Evolutionary conservation across 2,329 filamentous ascomycete species (phyloP).

Genomic region (Fusarium begoniae): DNA sequence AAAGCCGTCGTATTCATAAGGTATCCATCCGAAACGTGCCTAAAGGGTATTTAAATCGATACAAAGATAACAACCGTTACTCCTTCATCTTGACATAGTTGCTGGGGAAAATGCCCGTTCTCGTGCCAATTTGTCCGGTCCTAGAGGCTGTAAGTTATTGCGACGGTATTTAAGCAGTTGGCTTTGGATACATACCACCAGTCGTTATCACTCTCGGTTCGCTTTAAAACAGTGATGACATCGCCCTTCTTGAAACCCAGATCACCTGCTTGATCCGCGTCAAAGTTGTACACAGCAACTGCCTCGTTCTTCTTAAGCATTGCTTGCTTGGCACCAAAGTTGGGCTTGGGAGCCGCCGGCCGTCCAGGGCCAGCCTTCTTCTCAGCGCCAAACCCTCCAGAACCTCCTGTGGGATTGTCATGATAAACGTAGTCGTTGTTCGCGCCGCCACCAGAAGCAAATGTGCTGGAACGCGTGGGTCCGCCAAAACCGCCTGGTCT

Average conservation of each 20-base stretch:
- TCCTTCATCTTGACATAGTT: constrained; percentile 76
- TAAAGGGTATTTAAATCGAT: constrained; percentile 37
- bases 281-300: constrained; percentile 91
- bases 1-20: constrained; percentile 9
- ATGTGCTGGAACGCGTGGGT: constrained; percentile 62
- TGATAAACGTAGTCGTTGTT: constrained; percentile 64
- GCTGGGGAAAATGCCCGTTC: constrained; percentile 93
- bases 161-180: too few relatives aligned
- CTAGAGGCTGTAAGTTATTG: constrained; percentile 49
- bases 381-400: constrained; percentile 41
- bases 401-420: constrained; percentile 51
- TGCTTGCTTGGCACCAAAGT: constrained; percentile 71
- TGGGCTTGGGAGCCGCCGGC: constrained; percentile 89
- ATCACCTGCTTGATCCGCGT: constrained; percentile 91
- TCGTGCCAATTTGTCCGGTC: constrained; percentile 88
- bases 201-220: constrained; percentile 91
- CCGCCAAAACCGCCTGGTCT: constrained; percentile 54
- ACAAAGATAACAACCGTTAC: constrained; percentile 42
- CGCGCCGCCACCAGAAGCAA: constrained; percentile 53
- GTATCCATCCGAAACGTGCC: constrained; percentile 24
- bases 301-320: constrained; percentile 78
- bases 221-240: constrained; percentile 92
- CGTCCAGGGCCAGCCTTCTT: constrained; percentile 71
- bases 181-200: constrained; percentile 76
- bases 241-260: constrained; percentile 98